Evolutionary conservation across 108 stramenopile species (phyloP), one percentile per base, ranked within the genome.

Genomic region (Craspedostauros australis): DNA sequence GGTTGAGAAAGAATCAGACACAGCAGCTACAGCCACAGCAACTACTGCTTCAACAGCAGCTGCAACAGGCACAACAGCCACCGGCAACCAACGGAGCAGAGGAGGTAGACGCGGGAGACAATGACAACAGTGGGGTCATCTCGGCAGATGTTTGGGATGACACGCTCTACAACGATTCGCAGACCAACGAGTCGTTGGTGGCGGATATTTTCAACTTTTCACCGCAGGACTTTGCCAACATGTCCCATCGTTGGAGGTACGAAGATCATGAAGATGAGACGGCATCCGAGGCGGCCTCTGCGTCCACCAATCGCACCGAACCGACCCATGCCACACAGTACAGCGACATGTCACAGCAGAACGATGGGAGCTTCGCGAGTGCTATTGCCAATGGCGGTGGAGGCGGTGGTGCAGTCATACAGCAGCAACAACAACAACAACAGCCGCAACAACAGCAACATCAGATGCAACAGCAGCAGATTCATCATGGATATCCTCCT

Each of bases 151-250:
- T 67, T 15, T 62, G 61, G 60, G 72, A 74, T 36, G 61, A 60
- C 19, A 29, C 59, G 12, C 19, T 26, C 4, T 73, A 73, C 26
- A 60, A 55, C 4, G 64, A 66, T 50, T 50, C 27, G 28, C 46
- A 52, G n/a, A 59, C 66, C 11, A 57, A 74, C 33, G 66, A 74
- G 19, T 52, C 58, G 5, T 48, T 74, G 48, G 72, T 66, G 12
- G 60, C 65, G 1, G 72, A 74, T 42, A 58, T 74, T 24, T 63
- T 74, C 36, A 37, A 59, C 24, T 61, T 69, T 36, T 31, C 57
- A 15, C 47, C 51, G 28, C 23, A 69, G 29, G 68, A 69, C 31
- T 69, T 69, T 54, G 60, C n/a, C n/a, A 60, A 37, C 32, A 40
- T 14, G 47, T 51, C 7, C 33, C 49, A 4, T 18, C 54, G 8